Evolutionary conservation across 1,284 basidiomycete genomes (phyloP).

Genomic region (Leccinum pseudoinsigne): DNA sequence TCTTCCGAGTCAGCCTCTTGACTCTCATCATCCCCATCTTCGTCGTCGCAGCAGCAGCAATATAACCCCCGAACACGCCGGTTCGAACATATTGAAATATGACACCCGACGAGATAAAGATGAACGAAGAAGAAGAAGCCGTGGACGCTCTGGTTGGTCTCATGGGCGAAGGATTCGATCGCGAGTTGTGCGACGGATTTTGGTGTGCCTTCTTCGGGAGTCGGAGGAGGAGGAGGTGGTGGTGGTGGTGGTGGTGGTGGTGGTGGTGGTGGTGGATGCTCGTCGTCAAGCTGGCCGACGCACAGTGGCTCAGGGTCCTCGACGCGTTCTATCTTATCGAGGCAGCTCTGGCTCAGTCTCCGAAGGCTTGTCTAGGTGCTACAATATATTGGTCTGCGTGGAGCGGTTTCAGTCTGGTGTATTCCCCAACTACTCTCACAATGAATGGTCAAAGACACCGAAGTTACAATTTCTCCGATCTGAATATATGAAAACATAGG

Average conservation of each 20-base stretch:
- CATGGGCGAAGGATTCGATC: constrained; percentile 42
- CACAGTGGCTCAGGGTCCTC: constrained; percentile 6
- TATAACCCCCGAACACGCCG: neutral
- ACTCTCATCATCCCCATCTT: neutral
- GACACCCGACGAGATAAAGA: constrained; percentile 17
- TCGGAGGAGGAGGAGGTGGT: neutral
- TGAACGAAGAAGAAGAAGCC: constrained; percentile 21
- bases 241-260: too few relatives aligned
- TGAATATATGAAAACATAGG: neutral
- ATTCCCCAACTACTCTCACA: neutral
- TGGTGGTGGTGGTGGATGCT: neutral
- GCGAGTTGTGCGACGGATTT: constrained; percentile 49
- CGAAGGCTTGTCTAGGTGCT: neutral
- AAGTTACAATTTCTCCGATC: neutral
- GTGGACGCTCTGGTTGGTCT: constrained; percentile 27
- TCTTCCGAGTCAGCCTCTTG: neutral
- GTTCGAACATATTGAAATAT: constrained; percentile 3
- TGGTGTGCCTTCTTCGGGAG: constrained; percentile 23
- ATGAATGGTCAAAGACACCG: neutral
- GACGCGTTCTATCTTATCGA: constrained; percentile 13
- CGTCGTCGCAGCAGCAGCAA: neutral
- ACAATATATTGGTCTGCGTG: neutral
- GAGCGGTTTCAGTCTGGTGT: neutral
- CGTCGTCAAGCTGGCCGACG: neutral
- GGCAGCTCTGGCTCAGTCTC: neutral